Percentiles rank a stretch among this genome's conserved stretches.
phyloP scores from a whole-genome alignment of 495 filamentous ascomycete species.

The Bombardia bombarda region DNA sequence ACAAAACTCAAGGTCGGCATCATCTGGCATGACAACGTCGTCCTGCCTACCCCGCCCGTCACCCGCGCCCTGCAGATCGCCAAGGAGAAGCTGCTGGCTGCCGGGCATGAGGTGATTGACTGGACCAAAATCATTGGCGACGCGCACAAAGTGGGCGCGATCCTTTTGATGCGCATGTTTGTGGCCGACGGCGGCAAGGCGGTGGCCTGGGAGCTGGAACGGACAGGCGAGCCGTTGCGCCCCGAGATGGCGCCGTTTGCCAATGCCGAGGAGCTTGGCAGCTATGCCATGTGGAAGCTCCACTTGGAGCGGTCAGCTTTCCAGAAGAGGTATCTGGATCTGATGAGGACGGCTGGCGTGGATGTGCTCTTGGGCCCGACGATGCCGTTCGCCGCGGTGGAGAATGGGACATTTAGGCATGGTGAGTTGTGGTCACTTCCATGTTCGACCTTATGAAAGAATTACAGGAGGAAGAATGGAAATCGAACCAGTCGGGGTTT shows the following conservation, averaged over 20 bases:
- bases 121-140: slow-evolving; percentile 25
- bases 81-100: slow-evolving; percentile 37
- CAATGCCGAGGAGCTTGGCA: slow-evolving; percentile 33
- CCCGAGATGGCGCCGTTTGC: slow-evolving; percentile 46
- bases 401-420: slow-evolving; percentile 57
- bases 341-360: slow-evolving; percentile 44
- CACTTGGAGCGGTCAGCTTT: slow-evolving; percentile 38
- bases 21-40: slow-evolving; percentile 63
- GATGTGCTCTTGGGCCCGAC: slow-evolving; percentile 67
- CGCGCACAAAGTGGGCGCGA: slow-evolving; percentile 33
- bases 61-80: slow-evolving; percentile 49
- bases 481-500: slow-evolving; percentile 2
- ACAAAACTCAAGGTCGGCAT: slow-evolving; percentile 55
- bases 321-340: slow-evolving; percentile 38
- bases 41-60: slow-evolving; percentile 65
- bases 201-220: slow-evolving; percentile 37
- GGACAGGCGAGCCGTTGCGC: slow-evolving; percentile 52
- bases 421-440: slow-evolving; percentile 70
- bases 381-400: slow-evolving; percentile 51
- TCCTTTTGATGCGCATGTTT: slow-evolving; percentile 35
- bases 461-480: not conserved
- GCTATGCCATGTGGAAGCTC: slow-evolving; percentile 49
- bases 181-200: slow-evolving; percentile 46
- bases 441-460: slow-evolving; percentile 43
- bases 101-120: slow-evolving; percentile 44